These are phyloP conservation scores for Heliamphora exappendiculata DNA, from an alignment of 148 eudicot genomes.

Conservation along the genomic window DNA sequence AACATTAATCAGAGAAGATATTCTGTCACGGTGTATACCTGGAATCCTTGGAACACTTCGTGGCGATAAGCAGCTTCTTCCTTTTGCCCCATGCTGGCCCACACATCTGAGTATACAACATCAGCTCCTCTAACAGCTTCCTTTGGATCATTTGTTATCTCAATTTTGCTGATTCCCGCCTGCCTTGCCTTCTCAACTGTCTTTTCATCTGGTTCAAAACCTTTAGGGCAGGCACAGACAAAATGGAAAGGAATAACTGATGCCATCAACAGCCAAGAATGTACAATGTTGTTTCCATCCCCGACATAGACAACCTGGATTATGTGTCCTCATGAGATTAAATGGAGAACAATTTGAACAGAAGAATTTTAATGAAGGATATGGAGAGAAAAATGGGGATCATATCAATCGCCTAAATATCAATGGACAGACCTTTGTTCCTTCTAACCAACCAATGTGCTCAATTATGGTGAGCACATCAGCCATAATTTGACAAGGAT, in stretches of 20 bases:
- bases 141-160: slow-evolving; percentile 77
- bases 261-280: slow-evolving; percentile 81
- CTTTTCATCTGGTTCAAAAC: slow-evolving; percentile 80
- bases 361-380: no score
- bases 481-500: slow-evolving; percentile 98
- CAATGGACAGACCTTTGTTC: slow-evolving; percentile 59
- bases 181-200: no score
- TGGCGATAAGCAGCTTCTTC: slow-evolving; percentile 91
- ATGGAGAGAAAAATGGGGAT: no score
- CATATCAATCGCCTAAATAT: neutral
- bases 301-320: slow-evolving; percentile 86
- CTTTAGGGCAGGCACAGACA: slow-evolving; percentile 96
- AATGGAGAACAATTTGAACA: no score
- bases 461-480: slow-evolving; percentile 97
- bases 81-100: slow-evolving; percentile 99
- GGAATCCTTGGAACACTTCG: slow-evolving; percentile 79
- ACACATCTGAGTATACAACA: slow-evolving; percentile 95
- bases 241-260: slow-evolving; percentile 86
- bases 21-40: slow-evolving; percentile 36
- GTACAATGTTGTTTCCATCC: slow-evolving; percentile 89
- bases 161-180: slow-evolving; percentile 86
- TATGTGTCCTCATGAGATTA: neutral
- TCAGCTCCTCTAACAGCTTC: slow-evolving; percentile 97
- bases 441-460: slow-evolving; percentile 79
- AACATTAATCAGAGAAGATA: neutral